These are phyloP conservation scores for Gentiana straminea DNA, from an alignment of 257 asterid genomes.

Conservation along the genomic window DNA sequence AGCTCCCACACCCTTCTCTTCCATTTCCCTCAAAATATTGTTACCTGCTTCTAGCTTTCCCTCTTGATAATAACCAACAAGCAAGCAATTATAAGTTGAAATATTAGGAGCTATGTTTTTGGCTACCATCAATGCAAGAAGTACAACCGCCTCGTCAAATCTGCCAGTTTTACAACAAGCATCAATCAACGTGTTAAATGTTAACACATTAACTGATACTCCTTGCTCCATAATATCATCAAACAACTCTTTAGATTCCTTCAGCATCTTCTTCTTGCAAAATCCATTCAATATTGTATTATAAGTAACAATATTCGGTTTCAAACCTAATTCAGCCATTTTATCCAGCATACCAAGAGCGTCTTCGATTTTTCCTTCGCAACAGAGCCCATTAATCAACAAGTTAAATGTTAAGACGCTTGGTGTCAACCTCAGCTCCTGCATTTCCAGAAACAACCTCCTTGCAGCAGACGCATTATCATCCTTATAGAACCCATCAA, in stretches of 20 bases:
- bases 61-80: constrained; percentile 50
- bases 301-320: constrained; percentile 58
- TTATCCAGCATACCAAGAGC: constrained; percentile 50
- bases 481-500: constrained; percentile 77
- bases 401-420: constrained; percentile 47
- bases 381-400: constrained; percentile 56
- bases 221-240: constrained; percentile 43
- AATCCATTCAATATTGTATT: constrained; percentile 52
- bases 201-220: constrained; percentile 32
- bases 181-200: constrained; percentile 58
- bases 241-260: constrained; percentile 53
- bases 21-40: constrained; percentile 54
- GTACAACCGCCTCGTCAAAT: constrained; percentile 42
- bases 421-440: constrained; percentile 38
- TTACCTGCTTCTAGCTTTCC: constrained; percentile 40
- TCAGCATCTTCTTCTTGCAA: constrained; percentile 42
- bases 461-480: constrained; percentile 43
- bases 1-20: constrained; percentile 42
- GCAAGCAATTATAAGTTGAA: constrained; percentile 72
- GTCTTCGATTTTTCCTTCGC: constrained; percentile 44
- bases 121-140: constrained; percentile 41
- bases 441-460: constrained; percentile 58
- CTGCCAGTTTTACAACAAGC: constrained; percentile 59
- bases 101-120: constrained; percentile 44
- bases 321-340: constrained; percentile 45